phyloP scores from a whole-genome alignment of 139 green algal species.

The Trebouxia sp. region DNA sequence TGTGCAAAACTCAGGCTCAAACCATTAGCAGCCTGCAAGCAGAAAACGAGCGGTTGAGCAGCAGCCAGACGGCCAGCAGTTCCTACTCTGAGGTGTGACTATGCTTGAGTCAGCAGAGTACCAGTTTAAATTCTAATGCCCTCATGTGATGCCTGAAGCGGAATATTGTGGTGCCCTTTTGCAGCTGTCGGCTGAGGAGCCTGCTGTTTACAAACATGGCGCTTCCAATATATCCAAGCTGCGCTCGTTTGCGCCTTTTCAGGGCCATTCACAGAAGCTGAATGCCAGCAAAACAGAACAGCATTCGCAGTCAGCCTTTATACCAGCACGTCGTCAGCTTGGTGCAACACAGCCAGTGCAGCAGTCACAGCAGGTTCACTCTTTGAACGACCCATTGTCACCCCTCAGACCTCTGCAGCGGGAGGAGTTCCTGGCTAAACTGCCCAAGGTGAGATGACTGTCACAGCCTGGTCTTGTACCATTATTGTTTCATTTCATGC shows the following conservation, averaged over 20 bases:
- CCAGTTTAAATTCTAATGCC: neutral
- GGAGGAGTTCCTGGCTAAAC: constrained; percentile 7
- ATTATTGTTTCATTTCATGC: too few relatives aligned
- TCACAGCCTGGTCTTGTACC: too few relatives aligned
- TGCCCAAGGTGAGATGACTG: neutral
- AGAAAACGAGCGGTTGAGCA: neutral
- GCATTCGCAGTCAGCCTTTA: neutral
- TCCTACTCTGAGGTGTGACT: neutral
- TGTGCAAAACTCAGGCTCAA: constrained; percentile 1
- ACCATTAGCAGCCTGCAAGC: neutral
- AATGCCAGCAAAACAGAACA: neutral
- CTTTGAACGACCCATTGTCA: neutral
- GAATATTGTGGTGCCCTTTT: too few relatives aligned
- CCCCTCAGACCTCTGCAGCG: neutral
- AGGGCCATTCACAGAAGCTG: neutral
- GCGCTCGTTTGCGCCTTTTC: constrained; percentile 3
- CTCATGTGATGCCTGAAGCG: neutral
- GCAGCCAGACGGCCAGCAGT: neutral
- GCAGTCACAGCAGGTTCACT: neutral
- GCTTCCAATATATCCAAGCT: too few relatives aligned
- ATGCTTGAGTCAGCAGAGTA: too few relatives aligned
- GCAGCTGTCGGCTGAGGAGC: too few relatives aligned
- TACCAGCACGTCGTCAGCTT: neutral
- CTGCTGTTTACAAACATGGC: too few relatives aligned
- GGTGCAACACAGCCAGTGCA: neutral